phyloP scores from a whole-genome alignment of 768 basidiomycete genomes.

The Boletus patriciae region DNA sequence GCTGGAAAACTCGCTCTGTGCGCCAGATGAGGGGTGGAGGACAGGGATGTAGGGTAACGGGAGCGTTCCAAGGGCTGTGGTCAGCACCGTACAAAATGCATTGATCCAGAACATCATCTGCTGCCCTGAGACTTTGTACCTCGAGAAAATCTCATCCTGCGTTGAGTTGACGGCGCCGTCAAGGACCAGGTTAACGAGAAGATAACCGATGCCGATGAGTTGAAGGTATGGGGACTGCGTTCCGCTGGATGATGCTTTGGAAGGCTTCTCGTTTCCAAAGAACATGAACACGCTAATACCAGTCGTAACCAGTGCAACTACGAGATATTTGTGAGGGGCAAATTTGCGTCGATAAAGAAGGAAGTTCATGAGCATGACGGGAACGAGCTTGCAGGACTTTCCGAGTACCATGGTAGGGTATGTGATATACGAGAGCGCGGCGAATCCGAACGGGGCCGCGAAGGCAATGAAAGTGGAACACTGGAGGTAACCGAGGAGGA shows the following conservation, averaged over 20 bases:
- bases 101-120: constrained; percentile 99
- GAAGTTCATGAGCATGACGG: constrained; percentile 98
- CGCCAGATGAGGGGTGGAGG: constrained; percentile 64
- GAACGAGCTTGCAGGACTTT: constrained; percentile 98
- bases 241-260: constrained; percentile 36
- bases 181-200: constrained; percentile 82
- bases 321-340: constrained; percentile 91
- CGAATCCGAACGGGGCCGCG: constrained; percentile 95
- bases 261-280: constrained; percentile 60
- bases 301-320: constrained; percentile 87
- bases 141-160: constrained; percentile 92
- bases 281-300: constrained; percentile 96
- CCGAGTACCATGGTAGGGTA: constrained; percentile 99
- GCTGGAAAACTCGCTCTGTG: constrained; percentile 60
- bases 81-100: constrained; percentile 74
- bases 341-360: constrained; percentile 91
- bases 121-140: constrained; percentile 76
- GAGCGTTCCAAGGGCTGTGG: constrained; percentile 65
- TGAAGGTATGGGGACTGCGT: constrained; percentile 49
- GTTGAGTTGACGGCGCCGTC: constrained; percentile 96
- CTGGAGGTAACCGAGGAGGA: constrained; percentile 77
- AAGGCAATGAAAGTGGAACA: constrained; percentile 85
- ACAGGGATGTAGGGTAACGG: constrained; percentile 83
- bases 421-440: constrained; percentile 91
- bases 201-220: constrained; percentile 70